Conservation (phyloP, 2,329 filamentous ascomycete genomes). For the Colletotrichum simmondsii region DNA sequence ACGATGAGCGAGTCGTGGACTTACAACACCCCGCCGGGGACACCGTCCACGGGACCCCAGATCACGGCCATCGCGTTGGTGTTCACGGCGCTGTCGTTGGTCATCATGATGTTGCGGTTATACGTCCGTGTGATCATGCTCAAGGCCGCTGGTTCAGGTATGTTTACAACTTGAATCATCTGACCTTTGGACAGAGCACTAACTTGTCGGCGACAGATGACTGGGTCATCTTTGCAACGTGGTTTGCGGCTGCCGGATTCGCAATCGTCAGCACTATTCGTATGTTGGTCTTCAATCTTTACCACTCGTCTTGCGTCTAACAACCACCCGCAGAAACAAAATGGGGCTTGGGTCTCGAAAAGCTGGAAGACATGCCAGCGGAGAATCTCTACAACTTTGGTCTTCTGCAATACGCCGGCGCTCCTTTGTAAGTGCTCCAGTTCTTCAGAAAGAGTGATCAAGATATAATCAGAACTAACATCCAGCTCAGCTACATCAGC, state of each 20-base stretch:
- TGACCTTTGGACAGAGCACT: background rate
- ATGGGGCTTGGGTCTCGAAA: conserved; percentile 53
- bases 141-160: conserved; percentile 47
- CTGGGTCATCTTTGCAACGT: conserved; percentile 36
- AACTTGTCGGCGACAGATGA: conserved; percentile 26
- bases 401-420: conserved; percentile 53
- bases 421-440: conserved; percentile 47
- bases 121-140: conserved; percentile 49
- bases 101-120: conserved; percentile 44
- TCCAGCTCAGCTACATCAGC: conserved; percentile 47
- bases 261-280: conserved; percentile 47
- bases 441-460: accelerated
- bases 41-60: conserved; percentile 43
- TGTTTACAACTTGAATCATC: conserved; percentile 17
- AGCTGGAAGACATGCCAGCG: conserved; percentile 47
- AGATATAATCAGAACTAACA: background rate
- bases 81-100: conserved; percentile 44
- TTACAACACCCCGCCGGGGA: conserved; percentile 46
- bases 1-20: conserved; percentile 43
- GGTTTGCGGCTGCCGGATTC: conserved; percentile 47
- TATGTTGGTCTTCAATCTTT: conserved; percentile 36
- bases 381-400: conserved; percentile 52
- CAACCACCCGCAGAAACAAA: conserved; percentile 49
- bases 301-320: background rate
- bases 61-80: conserved; percentile 44